Base-by-base conservation (phyloP, 2,329 filamentous ascomycete genomes). In the Ceratocystis ficicola region DNA sequence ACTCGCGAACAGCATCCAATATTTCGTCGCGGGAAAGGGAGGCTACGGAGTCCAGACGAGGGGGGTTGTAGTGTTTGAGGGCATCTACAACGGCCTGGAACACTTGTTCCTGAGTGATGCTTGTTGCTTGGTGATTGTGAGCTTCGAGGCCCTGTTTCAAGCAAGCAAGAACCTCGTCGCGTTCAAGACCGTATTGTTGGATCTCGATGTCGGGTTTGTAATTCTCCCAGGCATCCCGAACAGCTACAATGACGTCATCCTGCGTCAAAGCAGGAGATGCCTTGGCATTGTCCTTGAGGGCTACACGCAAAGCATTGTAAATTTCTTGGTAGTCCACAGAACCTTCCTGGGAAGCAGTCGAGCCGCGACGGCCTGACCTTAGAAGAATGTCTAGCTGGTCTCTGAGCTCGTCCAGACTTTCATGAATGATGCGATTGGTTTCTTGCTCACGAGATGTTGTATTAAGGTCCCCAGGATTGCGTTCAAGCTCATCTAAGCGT, bases 131-230 rank as follows among this genome's bases (percentile, higher is more conserved):
- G 20, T 74, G 77, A 15, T 81, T 79, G 72, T 94, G 91, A 60
- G 90, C 85, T 69, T 89, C 85, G 0, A 97, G 81, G 0, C 93
- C 93, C 76, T 96, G 88, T 70, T 89, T 86, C 30, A 97, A 80
- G 70, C 91, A 95, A 48, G 88, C 85, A 15, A 97, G 79, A 61
- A 97, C 88, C 72, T 97, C 93, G 12, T 96, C 90, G 4, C 90
- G 83, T 73, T 96, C 93, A 0, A 97, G 79, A 1, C 92, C 93
- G 69, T 95, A 88, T 71, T 95, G 90, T 71, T 96, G 88, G 3
- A 95, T 81, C 70, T 95, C 87, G 63, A 96, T 90, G 71, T 96
- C 90, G 0, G 93, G 93, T 75, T 95, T 95, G 76, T 95, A 95
- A 65, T 86, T 89, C 73, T 96, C 93, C 85, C 91, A 95, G 0